A percentile compares a stretch with the other conserved stretches of the same genome.
phyloP scores from a whole-genome alignment of 192 early-diverging fungal genomes.

The Chytriomyces sp. region DNA sequence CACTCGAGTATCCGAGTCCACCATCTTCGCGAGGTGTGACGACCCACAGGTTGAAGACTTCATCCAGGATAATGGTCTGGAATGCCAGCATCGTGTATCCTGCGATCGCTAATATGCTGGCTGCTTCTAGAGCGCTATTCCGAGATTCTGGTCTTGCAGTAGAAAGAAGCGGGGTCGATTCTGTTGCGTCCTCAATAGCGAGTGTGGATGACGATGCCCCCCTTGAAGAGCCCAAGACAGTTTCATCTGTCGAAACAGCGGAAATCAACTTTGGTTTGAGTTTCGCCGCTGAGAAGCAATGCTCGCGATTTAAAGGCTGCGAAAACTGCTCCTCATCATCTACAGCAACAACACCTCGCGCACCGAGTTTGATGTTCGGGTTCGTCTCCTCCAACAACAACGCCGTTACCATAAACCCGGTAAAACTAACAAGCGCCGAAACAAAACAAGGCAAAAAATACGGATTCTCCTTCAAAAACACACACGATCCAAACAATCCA shows the following conservation, averaged over 20 bases:
- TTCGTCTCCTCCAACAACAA: conserved; percentile 44
- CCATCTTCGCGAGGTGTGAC: conserved; percentile 41
- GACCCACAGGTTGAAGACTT: conserved; percentile 44
- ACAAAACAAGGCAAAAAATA: conserved; percentile 85
- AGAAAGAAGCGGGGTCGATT: background rate
- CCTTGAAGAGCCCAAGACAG: background rate
- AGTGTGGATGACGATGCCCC: background rate
- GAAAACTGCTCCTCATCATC: background rate
- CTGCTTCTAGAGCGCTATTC: background rate
- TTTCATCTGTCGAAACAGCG: background rate
- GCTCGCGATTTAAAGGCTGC: background rate
- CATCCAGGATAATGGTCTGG: conserved; percentile 48
- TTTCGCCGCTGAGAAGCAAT: background rate
- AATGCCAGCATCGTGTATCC: conserved; percentile 42
- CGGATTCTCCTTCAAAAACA: conserved; percentile 69
- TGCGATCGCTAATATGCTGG: conserved; percentile 10
- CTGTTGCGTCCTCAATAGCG: background rate
- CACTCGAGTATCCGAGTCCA: conserved; percentile 28
- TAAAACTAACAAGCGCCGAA: conserved; percentile 61
- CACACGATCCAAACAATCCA: conserved; percentile 49
- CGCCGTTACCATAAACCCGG: conserved; percentile 66
- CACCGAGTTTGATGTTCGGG: background rate
- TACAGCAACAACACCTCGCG: background rate
- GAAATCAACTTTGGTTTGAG: background rate
- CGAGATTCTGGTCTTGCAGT: background rate